Evolutionary conservation across 208 protist species (phyloP), one percentile per base, ranked within the genome.

Genomic region (Leishmania major): DNA sequence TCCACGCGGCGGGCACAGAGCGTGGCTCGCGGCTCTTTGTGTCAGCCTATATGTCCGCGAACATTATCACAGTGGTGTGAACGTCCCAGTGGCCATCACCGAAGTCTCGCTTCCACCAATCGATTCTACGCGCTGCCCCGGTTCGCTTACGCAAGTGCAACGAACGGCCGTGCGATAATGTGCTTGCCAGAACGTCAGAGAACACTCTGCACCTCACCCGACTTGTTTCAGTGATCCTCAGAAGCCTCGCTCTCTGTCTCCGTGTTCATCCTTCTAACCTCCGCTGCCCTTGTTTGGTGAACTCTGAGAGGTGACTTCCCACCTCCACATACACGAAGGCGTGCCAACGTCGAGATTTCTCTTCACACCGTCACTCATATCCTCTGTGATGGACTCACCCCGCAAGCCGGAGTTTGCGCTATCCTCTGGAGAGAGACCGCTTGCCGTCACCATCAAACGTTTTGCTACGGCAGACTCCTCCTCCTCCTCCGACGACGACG

Each of bases 401-500:
- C 7, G 17, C 22, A 45, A 71, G 11, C 11, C 37, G 40, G 25
- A 19, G 40, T n/a, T 35, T 47, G 7, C 25, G 15, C 43, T 59
- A n/a, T 75, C 76, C 19, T 15, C 64, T 1, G 81, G 67, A 55
- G 35, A 72, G 59, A 78, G 80, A 60, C 69, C 67, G 13, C 31
- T 72, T 13, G 71, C 78, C 11, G 37, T 75, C 28, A 60, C 80
- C 15, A 85, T 85, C 53, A 80, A 77, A 35, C 82, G 82, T 11
- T 89, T 89, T 74, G 55, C 86, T n/a, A 53, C 82, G 31, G 55
- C 79, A 25, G 82, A 86, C 76, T 88, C 85, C 25, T 82, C 53
- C 22, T 72, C 37, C n/a, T n/a, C 35, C 60, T 11, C 67, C 7
- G 45, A 1, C n/a, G 64, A 22, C 37, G 59, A 7, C 7, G 45